Evolutionary conservation across 1,284 basidiomycete species (phyloP), one percentile per base, ranked within the genome.

Genomic region (Ustilago loliicola): DNA sequence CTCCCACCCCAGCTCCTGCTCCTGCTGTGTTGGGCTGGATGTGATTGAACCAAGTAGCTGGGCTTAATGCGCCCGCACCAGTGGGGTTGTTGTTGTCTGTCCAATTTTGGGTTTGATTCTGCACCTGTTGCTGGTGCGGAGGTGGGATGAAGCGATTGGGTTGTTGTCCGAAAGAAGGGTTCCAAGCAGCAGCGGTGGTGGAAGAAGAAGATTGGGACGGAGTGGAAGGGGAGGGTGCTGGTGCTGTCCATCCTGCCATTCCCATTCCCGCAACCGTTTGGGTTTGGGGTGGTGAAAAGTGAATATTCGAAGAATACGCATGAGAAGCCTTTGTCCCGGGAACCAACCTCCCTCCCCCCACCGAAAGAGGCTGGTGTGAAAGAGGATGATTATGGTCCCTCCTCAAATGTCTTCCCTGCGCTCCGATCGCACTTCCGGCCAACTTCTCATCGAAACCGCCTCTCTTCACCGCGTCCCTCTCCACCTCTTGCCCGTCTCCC

Each of bases 321-420:
- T 67, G 71, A 7, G 66, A 68, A 3, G 71, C 61, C 30, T 40
- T 65, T 17, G 71, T 73, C 17, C 66, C 66, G 5, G 42, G 42
- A 21, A 45, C 42, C 19, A 45, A 9, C 17, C 52, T 59, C 17
- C 59, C 64, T 21, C 61, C 65, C 1, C 11, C 21, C n/a, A 23
- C 38, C 21, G 48, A 11, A 27, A 15, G 25, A 36, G n/a, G n/a
- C 2, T 19, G 51, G 21, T 54, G 52, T 17, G 40, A 40, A 27
- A 59, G 8, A 0, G 61, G 54, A 27, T 62, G 55, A 34, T 59
- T 57, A 42, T 63, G 66, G 15, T 68, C 61, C n/a, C 53, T 30
- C 30, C 66, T 42, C 9, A 58, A 30, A 34, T 27, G 47, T 36
- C 56, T 58, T 13, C 42, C 56, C 32, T 48, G n/a, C n/a, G n/a